Base-by-base conservation (phyloP, 164 flowering plant genomes). In the Pachysandra terminalis region DNA sequence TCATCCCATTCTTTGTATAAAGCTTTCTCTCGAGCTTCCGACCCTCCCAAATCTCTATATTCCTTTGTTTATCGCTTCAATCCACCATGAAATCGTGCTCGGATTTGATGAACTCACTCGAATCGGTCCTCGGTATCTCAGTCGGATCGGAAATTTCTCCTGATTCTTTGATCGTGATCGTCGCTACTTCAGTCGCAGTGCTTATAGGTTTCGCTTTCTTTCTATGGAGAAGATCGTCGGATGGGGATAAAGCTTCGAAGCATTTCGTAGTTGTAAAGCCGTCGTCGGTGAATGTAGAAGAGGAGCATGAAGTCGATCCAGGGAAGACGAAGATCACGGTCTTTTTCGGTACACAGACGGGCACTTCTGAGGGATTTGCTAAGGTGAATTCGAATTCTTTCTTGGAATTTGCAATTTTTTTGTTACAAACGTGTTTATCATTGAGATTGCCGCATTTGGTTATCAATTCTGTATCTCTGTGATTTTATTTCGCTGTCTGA, bases 321-420 rank as follows among this genome's bases (percentile, higher is more conserved):
- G 87, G 84, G 21, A 90, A 88, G 69, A 82, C 57, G 40, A 86
- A 81, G 77, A 81, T 91, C 28, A 78, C 90, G 22, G 63, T 91
- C 51, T 79, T 91, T 53, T 91, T 77, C n/a, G 97, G 97, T 26
- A 91, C 97, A 37, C 97, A 91, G 73, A 91, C 97, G 27, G 97
- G 97, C 5, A 90, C 96, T 2, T 91, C 97, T 15, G 97, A 91
- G 80, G 97, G 97, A 7, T 91, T 91, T 32, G 96, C 97, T 10
- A 91, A 91, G 97, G 97, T 90, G 28, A 27, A 21, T 21, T 24
- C 19, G 13, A 40, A 5, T 40, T 40, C 10, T 40, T 40, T 40
- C 10, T 40, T 10, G 45, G 10, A 40, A 40, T 40, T 40, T 40
- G 45, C 10, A 5, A 10, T 40, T 40, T 40, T 40, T 40, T 40